Base-by-base conservation (phyloP, 192 early-diverging fungal species). In the Funneliformis mosseae region DNA sequence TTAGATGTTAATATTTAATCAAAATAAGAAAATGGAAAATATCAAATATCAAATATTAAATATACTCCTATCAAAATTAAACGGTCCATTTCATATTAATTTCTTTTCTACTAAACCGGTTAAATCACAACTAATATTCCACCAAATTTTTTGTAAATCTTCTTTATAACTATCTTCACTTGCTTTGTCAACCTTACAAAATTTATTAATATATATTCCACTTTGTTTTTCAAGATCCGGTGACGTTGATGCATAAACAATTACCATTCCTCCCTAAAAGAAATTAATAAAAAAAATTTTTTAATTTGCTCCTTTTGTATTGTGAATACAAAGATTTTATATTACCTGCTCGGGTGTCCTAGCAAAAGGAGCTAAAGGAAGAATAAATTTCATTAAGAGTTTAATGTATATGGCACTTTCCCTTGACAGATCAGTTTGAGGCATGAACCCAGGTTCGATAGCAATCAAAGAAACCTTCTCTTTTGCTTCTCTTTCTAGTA, bases 61-160 rank as follows among this genome's bases (percentile, higher is more conserved):
- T 45, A 45, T 45, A 45, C 6, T 45, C 9, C 43, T 45, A 9
- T 45, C 8, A 9, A 10, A 18, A 5, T 33, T 33, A 11, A 55
- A 21, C 14, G 18, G 18, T 55, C 50, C 16, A 5, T 6, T 1
- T 55, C 6, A 55, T 5, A 18, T 1, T 6, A 55, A 55, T 21
- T 55, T 55, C 18, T 55, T 64, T 4, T 77, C 68, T 16, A 77
- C 43, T 2, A 83, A 78, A 11, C 85, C 85, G 55, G 74, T 66
- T 12, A 68, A 55, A 5, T 80, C 25, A 69, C 82, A 83, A 42
- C 72, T 80, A 77, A 81, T 70, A 42, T 86, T 78, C 85, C 85
- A 86, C 85, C 85, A 86, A n/a, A 82, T 70, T 63, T 78, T 81
- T 78, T 86, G 85, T 43, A 83, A 82, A 11, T 23, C 83, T 25